These are phyloP conservation scores for Apocynum venetum DNA, from an alignment of 257 asterid genomes.

Conservation along the genomic window DNA sequence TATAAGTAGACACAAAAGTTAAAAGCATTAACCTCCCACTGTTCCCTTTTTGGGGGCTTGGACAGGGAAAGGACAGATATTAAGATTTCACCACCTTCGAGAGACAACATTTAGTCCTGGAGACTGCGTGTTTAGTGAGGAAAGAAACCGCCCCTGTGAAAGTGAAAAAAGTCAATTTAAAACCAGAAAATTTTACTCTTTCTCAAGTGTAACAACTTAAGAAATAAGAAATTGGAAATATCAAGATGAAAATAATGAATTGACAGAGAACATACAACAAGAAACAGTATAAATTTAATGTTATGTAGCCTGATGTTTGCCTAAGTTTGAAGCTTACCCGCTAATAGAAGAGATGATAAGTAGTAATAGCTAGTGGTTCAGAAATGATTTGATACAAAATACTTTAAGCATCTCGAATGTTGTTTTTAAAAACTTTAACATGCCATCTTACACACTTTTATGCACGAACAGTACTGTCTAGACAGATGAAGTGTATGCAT, in stretches of 20 bases:
- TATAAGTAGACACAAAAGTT: constrained; percentile 8
- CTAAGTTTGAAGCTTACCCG: neutral
- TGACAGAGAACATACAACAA: neutral
- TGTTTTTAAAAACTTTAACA: neutral
- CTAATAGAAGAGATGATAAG: neutral
- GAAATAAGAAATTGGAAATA: neutral
- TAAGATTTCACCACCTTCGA: constrained; percentile 47
- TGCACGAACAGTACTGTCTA: too few species aligned
- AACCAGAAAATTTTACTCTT: neutral
- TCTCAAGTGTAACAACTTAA: neutral
- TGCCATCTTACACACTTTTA: neutral
- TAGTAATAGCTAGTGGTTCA: neutral
- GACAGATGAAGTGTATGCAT: neutral
- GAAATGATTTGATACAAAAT: neutral
- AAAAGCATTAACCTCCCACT: neutral
- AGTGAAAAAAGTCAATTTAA: neutral
- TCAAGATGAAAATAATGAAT: neutral
- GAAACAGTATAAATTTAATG: neutral
- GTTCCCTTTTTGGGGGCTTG: neutral
- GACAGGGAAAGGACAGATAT: constrained; percentile 7
- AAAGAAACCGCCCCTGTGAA: constrained; percentile 81
- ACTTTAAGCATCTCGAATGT: neutral
- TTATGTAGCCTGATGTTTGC: neutral
- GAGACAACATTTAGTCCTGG: constrained; percentile 93
- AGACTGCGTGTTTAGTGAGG: constrained; percentile 81